Conservation (phyloP, 768 basidiomycete species). For the Crassisporium funariophilum region DNA sequence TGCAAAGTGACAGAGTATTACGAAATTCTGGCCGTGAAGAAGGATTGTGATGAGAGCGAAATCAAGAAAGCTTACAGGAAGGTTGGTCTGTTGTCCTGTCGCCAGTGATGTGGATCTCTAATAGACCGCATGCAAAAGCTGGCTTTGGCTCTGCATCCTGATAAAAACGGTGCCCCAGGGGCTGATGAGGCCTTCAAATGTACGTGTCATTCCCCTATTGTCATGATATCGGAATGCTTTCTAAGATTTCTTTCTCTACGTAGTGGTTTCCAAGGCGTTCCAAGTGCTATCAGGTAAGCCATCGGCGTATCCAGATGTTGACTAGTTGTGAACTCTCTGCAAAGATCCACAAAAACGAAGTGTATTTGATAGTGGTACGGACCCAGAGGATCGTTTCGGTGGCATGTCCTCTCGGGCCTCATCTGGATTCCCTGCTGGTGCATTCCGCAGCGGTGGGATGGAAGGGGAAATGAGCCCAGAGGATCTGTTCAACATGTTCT, state of each 20-base stretch:
- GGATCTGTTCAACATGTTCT: constrained; percentile 99
- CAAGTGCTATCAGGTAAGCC: constrained; percentile 81
- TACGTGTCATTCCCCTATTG: constrained; percentile 39
- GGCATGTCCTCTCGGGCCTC: constrained; percentile 63
- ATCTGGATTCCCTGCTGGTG: constrained; percentile 49
- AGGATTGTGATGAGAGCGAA: constrained; percentile 80
- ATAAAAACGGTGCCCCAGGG: constrained; percentile 96
- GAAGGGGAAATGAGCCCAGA: constrained; percentile 92
- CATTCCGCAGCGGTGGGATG: constrained; percentile 58
- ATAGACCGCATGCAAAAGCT: constrained; percentile 46
- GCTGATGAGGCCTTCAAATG: constrained; percentile 99
- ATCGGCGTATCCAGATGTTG: constrained; percentile 1
- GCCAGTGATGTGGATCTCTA: neutral
- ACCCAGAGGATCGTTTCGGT: constrained; percentile 82
- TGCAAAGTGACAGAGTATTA: constrained; percentile 94
- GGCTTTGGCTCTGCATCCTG: constrained; percentile 86
- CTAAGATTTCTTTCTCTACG: constrained; percentile 9
- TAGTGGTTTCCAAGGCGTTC: constrained; percentile 98
- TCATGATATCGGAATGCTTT: constrained; percentile 6
- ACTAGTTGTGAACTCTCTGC: constrained; percentile 6
- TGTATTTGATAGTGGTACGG: constrained; percentile 82
- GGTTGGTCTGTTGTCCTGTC: constrained; percentile 43
- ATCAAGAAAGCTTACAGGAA: constrained; percentile 97
- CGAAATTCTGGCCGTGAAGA: constrained; percentile 81
- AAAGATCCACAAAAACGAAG: constrained; percentile 87